Evolutionary conservation across 805 yeast species (phyloP).

Genomic region (Kazachstania kunashirensis): DNA sequence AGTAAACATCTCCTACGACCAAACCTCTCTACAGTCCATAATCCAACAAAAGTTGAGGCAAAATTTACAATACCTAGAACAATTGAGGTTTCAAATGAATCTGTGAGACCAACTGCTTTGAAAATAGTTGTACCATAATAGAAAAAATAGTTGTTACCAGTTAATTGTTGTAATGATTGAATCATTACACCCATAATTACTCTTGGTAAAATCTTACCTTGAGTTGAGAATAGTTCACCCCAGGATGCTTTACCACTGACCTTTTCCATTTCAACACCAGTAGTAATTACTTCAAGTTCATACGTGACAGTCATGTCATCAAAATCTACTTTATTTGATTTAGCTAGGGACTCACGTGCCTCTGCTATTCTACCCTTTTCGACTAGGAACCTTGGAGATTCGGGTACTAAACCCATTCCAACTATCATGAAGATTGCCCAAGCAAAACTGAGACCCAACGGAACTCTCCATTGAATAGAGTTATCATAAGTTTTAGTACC

Average conservation of each 20-base stretch:
- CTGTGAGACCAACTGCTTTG: conserved; percentile 46
- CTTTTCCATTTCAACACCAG: conserved; percentile 51
- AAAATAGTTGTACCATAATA: conserved; percentile 38
- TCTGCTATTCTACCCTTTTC: conserved; percentile 49
- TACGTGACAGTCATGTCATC: conserved; percentile 47
- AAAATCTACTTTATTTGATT: conserved; percentile 43
- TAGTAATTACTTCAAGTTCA: conserved; percentile 48
- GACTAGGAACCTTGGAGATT: conserved; percentile 60
- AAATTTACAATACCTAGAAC: conserved; percentile 51
- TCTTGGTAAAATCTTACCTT: conserved; percentile 47
- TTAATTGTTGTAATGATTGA: conserved; percentile 58
- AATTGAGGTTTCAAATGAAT: conserved; percentile 51
- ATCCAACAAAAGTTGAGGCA: conserved; percentile 44
- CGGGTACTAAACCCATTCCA: conserved; percentile 50
- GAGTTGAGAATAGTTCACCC: conserved; percentile 56
- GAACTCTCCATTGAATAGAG: conserved; percentile 67
- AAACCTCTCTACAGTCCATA: conserved; percentile 41
- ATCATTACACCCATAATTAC: conserved; percentile 43
- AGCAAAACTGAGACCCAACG: conserved; percentile 47
- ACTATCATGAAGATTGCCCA: conserved; percentile 36
- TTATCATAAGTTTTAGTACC: conserved; percentile 36
- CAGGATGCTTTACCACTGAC: conserved; percentile 58
- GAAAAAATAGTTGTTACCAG: conserved; percentile 60
- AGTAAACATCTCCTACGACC: conserved; percentile 44
- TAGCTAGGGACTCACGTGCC: conserved; percentile 51